Conservation (phyloP, 306 rosid genomes). For the Quercus glauca region DNA sequence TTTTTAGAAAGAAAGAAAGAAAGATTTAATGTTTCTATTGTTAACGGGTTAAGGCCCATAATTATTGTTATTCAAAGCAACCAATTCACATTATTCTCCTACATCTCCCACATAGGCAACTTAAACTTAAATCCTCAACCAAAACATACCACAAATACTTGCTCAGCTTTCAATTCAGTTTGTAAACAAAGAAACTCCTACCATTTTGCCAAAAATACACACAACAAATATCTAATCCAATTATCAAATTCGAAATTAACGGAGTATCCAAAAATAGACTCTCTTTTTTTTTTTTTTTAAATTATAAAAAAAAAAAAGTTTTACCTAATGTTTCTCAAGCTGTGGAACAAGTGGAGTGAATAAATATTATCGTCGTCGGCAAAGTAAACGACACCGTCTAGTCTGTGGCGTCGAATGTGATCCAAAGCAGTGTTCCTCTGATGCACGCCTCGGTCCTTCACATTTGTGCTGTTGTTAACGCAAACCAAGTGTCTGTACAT, state of each 20-base stretch:
- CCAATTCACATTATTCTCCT: background rate
- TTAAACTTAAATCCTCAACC: background rate
- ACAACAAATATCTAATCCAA: too few species aligned
- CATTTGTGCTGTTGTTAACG: constrained; percentile 47
- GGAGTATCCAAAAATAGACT: background rate
- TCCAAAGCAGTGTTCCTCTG: constrained; percentile 94
- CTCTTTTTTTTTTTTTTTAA: too few species aligned
- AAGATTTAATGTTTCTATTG: too few species aligned
- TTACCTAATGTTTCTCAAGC: constrained; percentile 77
- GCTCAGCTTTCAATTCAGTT: background rate
- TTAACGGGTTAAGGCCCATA: background rate
- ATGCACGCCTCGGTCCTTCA: constrained; percentile 91
- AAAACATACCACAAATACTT: background rate
- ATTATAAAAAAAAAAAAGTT: background rate
- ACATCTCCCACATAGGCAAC: background rate
- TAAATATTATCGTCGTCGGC: constrained; percentile 92
- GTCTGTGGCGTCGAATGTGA: constrained; percentile 80
- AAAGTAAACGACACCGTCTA: constrained; percentile 91
- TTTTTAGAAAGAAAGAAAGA: too few species aligned
- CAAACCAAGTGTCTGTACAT: constrained; percentile 94
- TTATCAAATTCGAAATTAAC: background rate
- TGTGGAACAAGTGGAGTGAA: constrained; percentile 72
- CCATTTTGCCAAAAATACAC: too few species aligned
- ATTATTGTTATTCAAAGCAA: background rate
- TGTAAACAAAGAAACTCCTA: too few species aligned